Conservation (phyloP, 495 filamentous ascomycete genomes). For the Aspergillus homomorphus region DNA sequence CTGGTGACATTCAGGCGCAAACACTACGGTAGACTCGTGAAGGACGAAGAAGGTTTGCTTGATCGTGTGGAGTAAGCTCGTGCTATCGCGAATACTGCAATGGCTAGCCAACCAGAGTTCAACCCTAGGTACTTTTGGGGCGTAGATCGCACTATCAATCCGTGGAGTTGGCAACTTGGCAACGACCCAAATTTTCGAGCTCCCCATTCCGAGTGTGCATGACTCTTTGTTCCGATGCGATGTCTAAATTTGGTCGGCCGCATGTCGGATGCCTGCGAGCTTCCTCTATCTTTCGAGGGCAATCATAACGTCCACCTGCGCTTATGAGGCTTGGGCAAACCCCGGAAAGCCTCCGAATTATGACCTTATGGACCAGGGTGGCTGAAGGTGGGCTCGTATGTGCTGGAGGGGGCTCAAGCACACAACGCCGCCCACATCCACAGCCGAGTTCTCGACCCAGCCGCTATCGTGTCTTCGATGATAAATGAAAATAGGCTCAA, state of each 20-base stretch:
- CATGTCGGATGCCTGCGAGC: neutral
- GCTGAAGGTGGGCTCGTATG: neutral
- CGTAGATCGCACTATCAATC: conserved; percentile 3
- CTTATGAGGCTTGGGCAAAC: neutral
- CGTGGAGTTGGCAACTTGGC: neutral
- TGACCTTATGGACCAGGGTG: neutral
- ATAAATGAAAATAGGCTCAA: neutral
- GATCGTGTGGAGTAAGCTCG: conserved; percentile 4
- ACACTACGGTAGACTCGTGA: neutral
- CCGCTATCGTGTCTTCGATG: neutral
- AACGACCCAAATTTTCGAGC: neutral
- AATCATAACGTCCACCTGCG: neutral
- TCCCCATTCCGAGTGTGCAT: neutral
- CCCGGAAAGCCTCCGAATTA: neutral
- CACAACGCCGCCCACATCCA: neutral
- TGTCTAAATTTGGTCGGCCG: neutral
- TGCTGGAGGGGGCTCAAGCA: neutral
- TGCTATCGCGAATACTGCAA: neutral
- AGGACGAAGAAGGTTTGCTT: neutral
- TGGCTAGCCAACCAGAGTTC: conserved; percentile 5
- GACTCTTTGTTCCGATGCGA: neutral
- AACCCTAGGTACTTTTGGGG: neutral
- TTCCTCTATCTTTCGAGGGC: neutral
- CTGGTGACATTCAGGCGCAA: neutral
- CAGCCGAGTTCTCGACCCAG: neutral